Evolutionary conservation across 2,329 filamentous ascomycete genomes (phyloP).

Genomic region (Penicillium griseofulvum): DNA sequence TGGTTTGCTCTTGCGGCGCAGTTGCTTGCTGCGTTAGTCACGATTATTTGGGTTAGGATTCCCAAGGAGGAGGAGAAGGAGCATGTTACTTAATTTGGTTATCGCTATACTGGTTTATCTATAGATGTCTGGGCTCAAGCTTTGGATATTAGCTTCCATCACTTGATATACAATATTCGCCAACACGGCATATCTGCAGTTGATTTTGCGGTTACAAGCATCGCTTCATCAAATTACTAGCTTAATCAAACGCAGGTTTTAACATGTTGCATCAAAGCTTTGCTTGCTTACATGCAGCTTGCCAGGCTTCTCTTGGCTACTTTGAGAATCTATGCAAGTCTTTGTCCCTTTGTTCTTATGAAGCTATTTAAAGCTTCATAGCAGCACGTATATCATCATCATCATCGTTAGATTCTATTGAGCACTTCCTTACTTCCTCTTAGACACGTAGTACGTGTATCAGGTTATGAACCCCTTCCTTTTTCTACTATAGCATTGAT

Average conservation of each 20-base stretch:
- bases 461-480: too few relatives aligned
- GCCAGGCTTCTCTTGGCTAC: too few relatives aligned
- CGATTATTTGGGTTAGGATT: constrained; percentile 42
- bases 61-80: constrained; percentile 43
- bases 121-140: background rate
- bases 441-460: too few relatives aligned
- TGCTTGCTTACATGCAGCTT: too few relatives aligned
- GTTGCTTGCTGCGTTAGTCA: constrained; percentile 34
- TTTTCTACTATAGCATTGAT: too few relatives aligned
- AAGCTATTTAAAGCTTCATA: too few relatives aligned
- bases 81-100: constrained; percentile 24
- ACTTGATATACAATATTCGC: background rate
- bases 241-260: background rate
- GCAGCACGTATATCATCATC: too few relatives aligned
- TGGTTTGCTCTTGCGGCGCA: constrained; percentile 44
- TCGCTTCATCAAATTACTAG: background rate
- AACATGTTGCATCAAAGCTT: too few relatives aligned
- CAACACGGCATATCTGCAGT: background rate
- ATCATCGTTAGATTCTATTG: too few relatives aligned
- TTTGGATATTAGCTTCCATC: background rate
- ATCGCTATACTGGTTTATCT: background rate
- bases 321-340: too few relatives aligned
- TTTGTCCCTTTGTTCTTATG: too few relatives aligned
- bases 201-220: background rate
- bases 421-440: too few relatives aligned